Conservation (phyloP, 139 green algal genomes). For the Haematococcus lacustris region DNA sequence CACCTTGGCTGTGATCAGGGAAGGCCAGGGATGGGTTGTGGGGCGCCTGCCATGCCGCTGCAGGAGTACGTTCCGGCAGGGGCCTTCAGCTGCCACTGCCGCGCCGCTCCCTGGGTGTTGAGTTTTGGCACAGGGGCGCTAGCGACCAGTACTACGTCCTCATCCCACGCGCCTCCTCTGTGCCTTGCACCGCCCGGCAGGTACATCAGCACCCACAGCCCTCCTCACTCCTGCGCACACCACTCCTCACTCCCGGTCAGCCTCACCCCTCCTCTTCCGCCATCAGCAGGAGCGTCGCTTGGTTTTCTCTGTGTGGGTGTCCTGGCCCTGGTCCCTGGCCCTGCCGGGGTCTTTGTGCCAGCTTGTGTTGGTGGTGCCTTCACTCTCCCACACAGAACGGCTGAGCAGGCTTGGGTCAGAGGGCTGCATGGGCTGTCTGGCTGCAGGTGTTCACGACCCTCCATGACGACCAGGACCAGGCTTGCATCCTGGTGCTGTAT, state of each 20-base stretch:
- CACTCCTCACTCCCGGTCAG: too few relatives aligned
- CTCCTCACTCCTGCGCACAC: not conserved
- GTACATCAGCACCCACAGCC: not conserved
- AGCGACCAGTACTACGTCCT: conserved; percentile 34
- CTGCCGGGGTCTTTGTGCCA: too few relatives aligned
- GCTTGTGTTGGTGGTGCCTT: too few relatives aligned
- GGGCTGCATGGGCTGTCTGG: too few relatives aligned
- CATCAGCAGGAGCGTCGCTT: too few relatives aligned
- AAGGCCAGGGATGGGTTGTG: not conserved
- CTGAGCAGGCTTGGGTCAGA: too few relatives aligned
- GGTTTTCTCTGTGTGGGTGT: too few relatives aligned
- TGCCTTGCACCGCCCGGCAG: conserved; percentile 27
- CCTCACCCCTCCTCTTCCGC: too few relatives aligned
- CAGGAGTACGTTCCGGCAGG: not conserved
- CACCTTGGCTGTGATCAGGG: too few relatives aligned
- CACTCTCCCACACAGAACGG: too few relatives aligned
- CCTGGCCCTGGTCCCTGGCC: too few relatives aligned
- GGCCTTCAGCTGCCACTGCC: conserved; percentile 36
- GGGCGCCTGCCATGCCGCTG: not conserved
- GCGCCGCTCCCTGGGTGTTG: conserved; percentile 36
- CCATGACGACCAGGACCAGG: conserved; percentile 49
- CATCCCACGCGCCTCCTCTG: conserved; percentile 19
- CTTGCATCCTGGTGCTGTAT: conserved; percentile 45
- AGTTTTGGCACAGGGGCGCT: conserved; percentile 30
- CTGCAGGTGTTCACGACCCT: conserved; percentile 51